Evolutionary conservation across 2,329 filamentous ascomycete genomes (phyloP).

Genomic region (Ascochyta rabiei): DNA sequence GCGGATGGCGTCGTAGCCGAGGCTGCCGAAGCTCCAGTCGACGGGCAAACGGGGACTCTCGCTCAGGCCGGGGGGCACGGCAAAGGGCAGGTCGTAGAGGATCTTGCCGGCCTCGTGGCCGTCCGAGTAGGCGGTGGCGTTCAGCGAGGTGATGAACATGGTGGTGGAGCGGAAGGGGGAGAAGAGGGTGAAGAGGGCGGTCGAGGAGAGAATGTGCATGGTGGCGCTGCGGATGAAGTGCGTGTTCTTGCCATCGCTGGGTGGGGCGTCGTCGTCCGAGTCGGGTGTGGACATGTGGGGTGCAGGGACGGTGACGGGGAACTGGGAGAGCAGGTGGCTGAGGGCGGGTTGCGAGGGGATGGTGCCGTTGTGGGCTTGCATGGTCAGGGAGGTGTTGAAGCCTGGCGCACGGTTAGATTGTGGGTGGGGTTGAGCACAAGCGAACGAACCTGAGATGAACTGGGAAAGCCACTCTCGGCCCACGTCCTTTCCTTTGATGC

Average conservation of each 20-base stretch:
- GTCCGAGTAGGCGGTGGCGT: conserved; percentile 87
- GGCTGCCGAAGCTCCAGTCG: conserved; percentile 74
- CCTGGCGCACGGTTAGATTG: conserved; percentile 51
- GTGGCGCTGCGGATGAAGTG: conserved; percentile 86
- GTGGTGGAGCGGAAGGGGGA: conserved; percentile 78
- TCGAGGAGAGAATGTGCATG: conserved; percentile 84
- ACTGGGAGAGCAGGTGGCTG: conserved; percentile 72
- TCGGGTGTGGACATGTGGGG: conserved; percentile 64
- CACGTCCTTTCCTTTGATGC: conserved; percentile 63
- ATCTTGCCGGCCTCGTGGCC: conserved; percentile 80
- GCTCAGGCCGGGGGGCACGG: conserved; percentile 75
- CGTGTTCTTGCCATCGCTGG: conserved; percentile 47
- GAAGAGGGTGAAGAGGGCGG: conserved; percentile 80
- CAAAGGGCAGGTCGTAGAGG: conserved; percentile 73
- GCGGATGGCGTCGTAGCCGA: conserved; percentile 82
- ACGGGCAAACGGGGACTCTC: conserved; percentile 81
- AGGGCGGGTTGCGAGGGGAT: conserved; percentile 76
- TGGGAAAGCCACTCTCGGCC: conserved; percentile 79
- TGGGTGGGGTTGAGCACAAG: background rate
- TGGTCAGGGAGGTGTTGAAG: conserved; percentile 78
- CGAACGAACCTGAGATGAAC: conserved; percentile 74
- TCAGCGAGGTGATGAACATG: conserved; percentile 77
- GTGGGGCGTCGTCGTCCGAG: conserved; percentile 40
- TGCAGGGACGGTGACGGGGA: conserved; percentile 73
- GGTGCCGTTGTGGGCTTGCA: conserved; percentile 72